These are phyloP conservation scores for Phaeolepiota aurea DNA, from an alignment of 768 basidiomycete species.

Conservation along the genomic window DNA sequence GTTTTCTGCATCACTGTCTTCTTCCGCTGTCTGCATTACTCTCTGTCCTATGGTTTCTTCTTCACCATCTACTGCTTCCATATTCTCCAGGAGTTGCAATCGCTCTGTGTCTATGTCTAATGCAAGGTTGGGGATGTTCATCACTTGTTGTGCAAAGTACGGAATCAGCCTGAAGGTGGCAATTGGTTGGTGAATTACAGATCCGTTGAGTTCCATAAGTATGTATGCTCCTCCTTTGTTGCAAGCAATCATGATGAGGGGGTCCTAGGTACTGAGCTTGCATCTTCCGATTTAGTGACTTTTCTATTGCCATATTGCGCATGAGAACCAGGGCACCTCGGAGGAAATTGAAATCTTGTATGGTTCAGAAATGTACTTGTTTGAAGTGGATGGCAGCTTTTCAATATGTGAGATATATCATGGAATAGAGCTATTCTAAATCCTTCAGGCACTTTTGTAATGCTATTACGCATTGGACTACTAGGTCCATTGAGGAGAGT, in stretches of 20 bases:
- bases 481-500: not conserved
- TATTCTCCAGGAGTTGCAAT: not conserved
- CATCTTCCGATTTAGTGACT: constrained; percentile 12
- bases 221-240: constrained; percentile 5
- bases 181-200: constrained; percentile 1
- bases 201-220: constrained; percentile 8
- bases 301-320: constrained; percentile 13
- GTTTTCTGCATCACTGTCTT: not conserved
- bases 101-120: not conserved
- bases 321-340: constrained; percentile 14
- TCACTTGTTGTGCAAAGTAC: constrained; percentile 3
- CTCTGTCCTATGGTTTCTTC: not conserved
- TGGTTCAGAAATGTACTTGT: constrained; percentile 1
- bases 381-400: not conserved
- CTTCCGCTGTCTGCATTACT: not conserved
- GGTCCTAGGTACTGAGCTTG: constrained; percentile 21
- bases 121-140: not conserved
- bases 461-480: not conserved
- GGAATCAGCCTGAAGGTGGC: constrained; percentile 10
- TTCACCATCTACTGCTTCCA: not conserved
- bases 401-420: not conserved
- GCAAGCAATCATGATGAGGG: not conserved
- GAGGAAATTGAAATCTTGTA: constrained; percentile 8
- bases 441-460: not conserved
- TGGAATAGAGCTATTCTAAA: not conserved